A percentile compares a stretch with the other conserved stretches of the same genome.
Evolutionary conservation across 345 rosid genomes (phyloP).

Genomic region (Pseudoturritis turrita): DNA sequence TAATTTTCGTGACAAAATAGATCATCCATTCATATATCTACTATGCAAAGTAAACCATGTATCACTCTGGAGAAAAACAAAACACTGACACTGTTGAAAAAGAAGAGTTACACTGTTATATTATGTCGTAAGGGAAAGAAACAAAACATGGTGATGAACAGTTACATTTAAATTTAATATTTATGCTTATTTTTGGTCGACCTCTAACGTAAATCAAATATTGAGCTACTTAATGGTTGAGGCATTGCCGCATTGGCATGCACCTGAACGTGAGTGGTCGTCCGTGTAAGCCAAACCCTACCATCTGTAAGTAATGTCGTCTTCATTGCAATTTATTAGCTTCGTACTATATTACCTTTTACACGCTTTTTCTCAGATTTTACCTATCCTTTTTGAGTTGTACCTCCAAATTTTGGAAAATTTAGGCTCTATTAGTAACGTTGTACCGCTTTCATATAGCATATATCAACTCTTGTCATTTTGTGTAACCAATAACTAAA

Average conservation of each 20-base stretch:
- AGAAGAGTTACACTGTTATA: conserved; percentile 16
- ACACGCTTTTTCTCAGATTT: not conserved
- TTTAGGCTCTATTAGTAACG: too few species aligned
- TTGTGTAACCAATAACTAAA: too few species aligned
- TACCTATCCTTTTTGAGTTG: not conserved
- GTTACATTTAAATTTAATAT: not conserved
- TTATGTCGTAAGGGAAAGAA: conserved; percentile 9
- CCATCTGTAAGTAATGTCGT: conserved; percentile 24
- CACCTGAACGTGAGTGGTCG: conserved; percentile 26
- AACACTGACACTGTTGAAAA: conserved; percentile 10
- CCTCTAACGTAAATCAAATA: not conserved
- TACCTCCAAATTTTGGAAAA: not conserved
- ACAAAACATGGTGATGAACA: conserved; percentile 18
- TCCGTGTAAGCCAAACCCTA: conserved; percentile 32
- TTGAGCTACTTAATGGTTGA: conserved; percentile 3
- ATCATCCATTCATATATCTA: too few species aligned
- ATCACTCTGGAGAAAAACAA: not conserved
- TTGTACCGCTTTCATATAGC: too few species aligned
- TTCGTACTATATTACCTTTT: conserved; percentile 19
- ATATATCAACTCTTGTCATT: too few species aligned
- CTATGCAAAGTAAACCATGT: not conserved
- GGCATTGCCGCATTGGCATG: conserved; percentile 16
- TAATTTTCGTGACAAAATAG: too few species aligned
- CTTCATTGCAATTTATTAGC: conserved; percentile 23
- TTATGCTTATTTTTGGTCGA: not conserved